Evolutionary conservation across 345 rosid genomes (phyloP), one percentile per base, ranked within the genome.

Genomic region (Moricandia arvensis): DNA sequence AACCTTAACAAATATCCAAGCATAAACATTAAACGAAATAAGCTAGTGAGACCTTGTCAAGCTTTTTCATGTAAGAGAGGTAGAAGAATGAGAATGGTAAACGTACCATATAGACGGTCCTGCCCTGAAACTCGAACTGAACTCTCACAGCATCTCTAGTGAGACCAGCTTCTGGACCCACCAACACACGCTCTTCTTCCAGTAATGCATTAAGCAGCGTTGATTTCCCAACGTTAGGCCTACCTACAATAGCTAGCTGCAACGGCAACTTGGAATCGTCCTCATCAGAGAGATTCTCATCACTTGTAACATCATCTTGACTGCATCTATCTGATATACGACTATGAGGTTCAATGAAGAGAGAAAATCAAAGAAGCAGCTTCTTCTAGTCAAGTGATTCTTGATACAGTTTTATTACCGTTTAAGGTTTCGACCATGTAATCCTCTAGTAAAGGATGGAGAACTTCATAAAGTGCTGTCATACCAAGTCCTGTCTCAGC

Each of bases 401-500:
- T 68, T 17, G 24, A 64, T 33, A 64, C 2, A 1, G 11, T 37
- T 45, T 47, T 82, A 2, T 80, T 77, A 95, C 99, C 87, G 60
- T 83, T 87, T 74, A 87, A 73, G 21, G 73, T 79, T 60, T 80
- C 75, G 67, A 82, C 78, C 86, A 86, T 85, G 80, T 84, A 84
- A 69, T 82, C 88, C 83, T 89, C 97, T 53, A 92, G 82, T 55
- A 75, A 66, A 75, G 96, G 96, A 59, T 72, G 83, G 34, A 95
- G 97, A 76, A 85, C 86, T 71, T 89, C 85, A 68, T 88, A 87
- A 66, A 95, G 97, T 69, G 88, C 80, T 3, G 84, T 85, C 97
- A 92, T 90, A 62, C 99, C 97, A 16, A 92, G 84, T 53, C 99
- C 99, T 11, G 99, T 95, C 84, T 95, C 99, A 0, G 99, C 97